These are phyloP conservation scores for Ustilago lituana DNA, from an alignment of 1,284 basidiomycete genomes.

Conservation along the genomic window DNA sequence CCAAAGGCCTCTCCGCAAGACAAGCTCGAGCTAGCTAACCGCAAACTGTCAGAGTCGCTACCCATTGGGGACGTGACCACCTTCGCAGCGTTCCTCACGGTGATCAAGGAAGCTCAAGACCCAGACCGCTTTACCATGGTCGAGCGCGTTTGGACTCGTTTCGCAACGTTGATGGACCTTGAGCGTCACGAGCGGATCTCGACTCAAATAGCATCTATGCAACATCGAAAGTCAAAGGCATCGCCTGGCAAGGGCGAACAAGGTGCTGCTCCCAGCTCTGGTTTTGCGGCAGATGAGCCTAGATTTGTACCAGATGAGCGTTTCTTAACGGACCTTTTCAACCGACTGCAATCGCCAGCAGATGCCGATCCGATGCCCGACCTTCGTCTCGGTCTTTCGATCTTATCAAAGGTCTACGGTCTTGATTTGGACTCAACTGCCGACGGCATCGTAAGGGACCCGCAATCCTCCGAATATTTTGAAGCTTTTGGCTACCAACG, in stretches of 20 bases:
- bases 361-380: neutral
- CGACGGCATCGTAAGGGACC: conserved; percentile 29
- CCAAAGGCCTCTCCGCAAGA: conserved; percentile 28
- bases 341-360: neutral
- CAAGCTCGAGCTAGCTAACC: conserved; percentile 33
- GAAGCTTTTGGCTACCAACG: conserved; percentile 2
- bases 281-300: neutral
- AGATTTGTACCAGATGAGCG: conserved; percentile 34
- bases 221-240: neutral
- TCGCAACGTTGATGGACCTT: conserved; percentile 15
- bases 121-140: conserved; percentile 2
- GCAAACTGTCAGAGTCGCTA: conserved; percentile 21
- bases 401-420: conserved; percentile 22
- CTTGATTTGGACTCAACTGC: conserved; percentile 25
- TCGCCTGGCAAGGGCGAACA: neutral
- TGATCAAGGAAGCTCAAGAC: neutral
- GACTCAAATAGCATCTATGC: neutral
- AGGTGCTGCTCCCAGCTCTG: neutral
- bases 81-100: conserved; percentile 6
- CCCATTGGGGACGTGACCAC: conserved; percentile 25
- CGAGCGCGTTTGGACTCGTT: conserved; percentile 16
- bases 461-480: neutral
- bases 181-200: conserved; percentile 15
- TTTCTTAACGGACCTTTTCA: conserved; percentile 15
- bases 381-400: conserved; percentile 5